These are phyloP conservation scores for Colletotrichum sp. DNA, from an alignment of 2,329 filamentous ascomycete species.

Conservation along the genomic window DNA sequence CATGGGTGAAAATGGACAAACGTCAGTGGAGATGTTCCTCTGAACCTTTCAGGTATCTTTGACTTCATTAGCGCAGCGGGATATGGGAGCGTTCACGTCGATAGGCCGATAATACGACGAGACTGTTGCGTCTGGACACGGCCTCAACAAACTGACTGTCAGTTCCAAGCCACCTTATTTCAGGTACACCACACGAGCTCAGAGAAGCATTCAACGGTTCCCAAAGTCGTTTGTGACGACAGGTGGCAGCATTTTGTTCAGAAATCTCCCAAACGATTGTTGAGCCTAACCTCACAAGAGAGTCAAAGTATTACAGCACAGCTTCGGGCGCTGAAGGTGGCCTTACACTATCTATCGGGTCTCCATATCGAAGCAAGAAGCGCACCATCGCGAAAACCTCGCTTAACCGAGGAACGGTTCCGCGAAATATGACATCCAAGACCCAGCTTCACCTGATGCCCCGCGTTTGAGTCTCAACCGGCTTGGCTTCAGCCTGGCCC, in stretches of 20 bases:
- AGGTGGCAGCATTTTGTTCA: neutral
- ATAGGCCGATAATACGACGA: neutral
- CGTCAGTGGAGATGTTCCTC: neutral
- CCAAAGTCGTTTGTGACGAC: neutral
- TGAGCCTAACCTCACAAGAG: neutral
- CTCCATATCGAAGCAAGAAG: neutral
- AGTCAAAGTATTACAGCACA: neutral
- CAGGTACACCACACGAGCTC: neutral
- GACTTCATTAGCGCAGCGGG: neutral
- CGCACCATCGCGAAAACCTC: neutral
- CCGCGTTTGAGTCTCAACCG: neutral
- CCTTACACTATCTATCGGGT: neutral
- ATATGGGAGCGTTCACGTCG: neutral
- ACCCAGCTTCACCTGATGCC: neutral
- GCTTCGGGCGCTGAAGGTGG: rapidly evolving
- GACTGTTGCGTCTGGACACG: neutral
- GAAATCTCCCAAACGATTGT: neutral
- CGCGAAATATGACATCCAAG: neutral
- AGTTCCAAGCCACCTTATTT: neutral
- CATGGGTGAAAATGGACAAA: neutral
- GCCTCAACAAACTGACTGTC: neutral
- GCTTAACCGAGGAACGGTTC: neutral
- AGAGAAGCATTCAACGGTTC: neutral
- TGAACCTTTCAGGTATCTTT: neutral
- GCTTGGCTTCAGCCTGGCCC: neutral